Percentiles rank a stretch among this genome's conserved stretches.
Conservation (phyloP, 2,329 filamentous ascomycete species). For the Paecilomyces fulvus region DNA sequence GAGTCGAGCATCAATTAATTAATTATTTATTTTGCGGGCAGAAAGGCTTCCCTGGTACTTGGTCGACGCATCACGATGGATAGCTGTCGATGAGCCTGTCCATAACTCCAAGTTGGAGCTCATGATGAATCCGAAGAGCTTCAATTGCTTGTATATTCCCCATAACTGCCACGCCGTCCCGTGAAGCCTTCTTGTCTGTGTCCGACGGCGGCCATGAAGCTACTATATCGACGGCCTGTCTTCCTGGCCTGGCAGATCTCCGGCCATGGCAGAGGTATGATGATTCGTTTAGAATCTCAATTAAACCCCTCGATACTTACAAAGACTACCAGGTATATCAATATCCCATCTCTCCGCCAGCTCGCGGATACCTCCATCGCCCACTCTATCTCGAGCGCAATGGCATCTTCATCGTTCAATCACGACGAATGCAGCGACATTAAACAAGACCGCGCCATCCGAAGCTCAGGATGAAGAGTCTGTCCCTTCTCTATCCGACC, state of each 20-base stretch:
- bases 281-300: neutral
- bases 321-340: neutral
- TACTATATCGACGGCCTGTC: conserved; percentile 12
- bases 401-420: neutral
- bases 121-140: conserved; percentile 13
- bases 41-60: neutral
- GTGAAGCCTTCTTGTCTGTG: conserved; percentile 7
- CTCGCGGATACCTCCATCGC: neutral
- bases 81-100: neutral
- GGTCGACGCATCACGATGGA: neutral
- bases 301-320: neutral
- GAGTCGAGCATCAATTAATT: neutral
- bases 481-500: conserved; percentile 19
- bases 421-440: neutral
- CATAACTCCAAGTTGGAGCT: conserved; percentile 1
- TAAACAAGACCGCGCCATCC: neutral
- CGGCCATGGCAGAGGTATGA: conserved; percentile 10
- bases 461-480: neutral
- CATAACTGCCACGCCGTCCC: conserved; percentile 4
- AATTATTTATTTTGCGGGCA: neutral
- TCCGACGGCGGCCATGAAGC: conserved; percentile 23
- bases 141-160: conserved; percentile 4
- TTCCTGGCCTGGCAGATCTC: conserved; percentile 11
- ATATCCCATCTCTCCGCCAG: neutral
- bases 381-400: neutral